Base-by-base conservation (phyloP, 2,329 filamentous ascomycete genomes). In the Polytolypa hystricis region DNA sequence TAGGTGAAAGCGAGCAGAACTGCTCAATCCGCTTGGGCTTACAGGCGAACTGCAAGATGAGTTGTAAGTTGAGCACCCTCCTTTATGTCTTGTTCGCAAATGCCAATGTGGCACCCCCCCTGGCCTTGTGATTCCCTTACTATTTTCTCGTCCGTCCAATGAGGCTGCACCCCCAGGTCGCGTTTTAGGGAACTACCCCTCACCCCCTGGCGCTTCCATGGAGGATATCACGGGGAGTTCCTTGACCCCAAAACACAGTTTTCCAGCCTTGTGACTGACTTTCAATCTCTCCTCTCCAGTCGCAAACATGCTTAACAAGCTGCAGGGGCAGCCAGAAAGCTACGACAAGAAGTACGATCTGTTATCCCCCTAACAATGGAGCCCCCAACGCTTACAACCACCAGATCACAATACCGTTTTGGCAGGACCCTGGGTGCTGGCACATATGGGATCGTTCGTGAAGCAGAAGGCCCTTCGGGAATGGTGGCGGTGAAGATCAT, bases 401-500 rank as follows among this genome's bases (percentile, higher is more conserved):
- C 37, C 58, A 91, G 84, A 63, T 70, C 84, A 45, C 84, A 81
- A 61, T 98, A 98, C 64, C 79, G 73, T 50, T 94, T 98, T 62
- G 91, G 91, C 53, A 79, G 81, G 59, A 96, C 89, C 16, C 75
- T 98, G 41, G 91, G 91, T 55, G 91, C 91, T 43, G 91, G 91
- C 51, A 98, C 91, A 52, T 98, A 98, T 71, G 91, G 91, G 55
- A 93, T 98, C 54, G 91, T 98, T 54, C 79, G 91, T 52, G 91
- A 98, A 65, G 91, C 91, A 42, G 86, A 95, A 43, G 75, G 84
- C 49, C 77, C 81, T 28, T 72, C 74, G 14, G 84, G 85, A 59
- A 82, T 94, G 70, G 87, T 93, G 42, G 91, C 91, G 27, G 76
- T 98, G 63, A 98, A 98, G 73, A 96, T 98, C 60, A 98, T 98